phyloP scores from a whole-genome alignment of 257 asterid species.

The Eustoma russellianum region DNA sequence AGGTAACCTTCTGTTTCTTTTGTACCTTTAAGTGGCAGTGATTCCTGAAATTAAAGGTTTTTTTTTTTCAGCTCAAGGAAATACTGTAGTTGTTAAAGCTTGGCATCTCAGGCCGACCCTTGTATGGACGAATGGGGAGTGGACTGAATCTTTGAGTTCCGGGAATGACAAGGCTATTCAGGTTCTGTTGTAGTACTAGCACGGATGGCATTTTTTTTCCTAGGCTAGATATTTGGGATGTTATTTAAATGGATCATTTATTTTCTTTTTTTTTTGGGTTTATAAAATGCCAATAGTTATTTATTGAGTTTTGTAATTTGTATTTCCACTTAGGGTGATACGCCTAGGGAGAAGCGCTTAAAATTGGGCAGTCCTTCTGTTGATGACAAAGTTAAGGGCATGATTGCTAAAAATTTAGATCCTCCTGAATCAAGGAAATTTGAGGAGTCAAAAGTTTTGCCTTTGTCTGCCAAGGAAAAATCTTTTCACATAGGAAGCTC shows the following conservation, averaged over 20 bases:
- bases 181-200: slow-evolving; percentile 25
- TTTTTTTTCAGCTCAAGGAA: slow-evolving; percentile 47
- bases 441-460: slow-evolving; percentile 38
- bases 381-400: slow-evolving; percentile 52
- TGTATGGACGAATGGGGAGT: slow-evolving; percentile 72
- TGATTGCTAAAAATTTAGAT: slow-evolving; percentile 30
- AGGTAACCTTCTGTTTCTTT: slow-evolving; percentile 36
- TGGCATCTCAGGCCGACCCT: slow-evolving; percentile 85
- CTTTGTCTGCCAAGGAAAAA: slow-evolving; percentile 55
- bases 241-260: not conserved
- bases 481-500: slow-evolving; percentile 50
- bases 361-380: slow-evolving; percentile 42
- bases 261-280: not conserved
- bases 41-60: slow-evolving; percentile 1
- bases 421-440: slow-evolving; percentile 26
- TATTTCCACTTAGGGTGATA: slow-evolving; percentile 55
- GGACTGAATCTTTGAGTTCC: slow-evolving; percentile 67
- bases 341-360: slow-evolving; percentile 65
- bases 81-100: slow-evolving; percentile 43
- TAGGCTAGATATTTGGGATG: too few relatives aligned
- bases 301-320: not conserved
- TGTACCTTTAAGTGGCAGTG: not conserved
- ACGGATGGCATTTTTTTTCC: too few relatives aligned
- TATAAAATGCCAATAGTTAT: not conserved
- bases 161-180: slow-evolving; percentile 37